phyloP scores from a whole-genome alignment of 495 filamentous ascomycete species.

The Peziza echinospora region DNA sequence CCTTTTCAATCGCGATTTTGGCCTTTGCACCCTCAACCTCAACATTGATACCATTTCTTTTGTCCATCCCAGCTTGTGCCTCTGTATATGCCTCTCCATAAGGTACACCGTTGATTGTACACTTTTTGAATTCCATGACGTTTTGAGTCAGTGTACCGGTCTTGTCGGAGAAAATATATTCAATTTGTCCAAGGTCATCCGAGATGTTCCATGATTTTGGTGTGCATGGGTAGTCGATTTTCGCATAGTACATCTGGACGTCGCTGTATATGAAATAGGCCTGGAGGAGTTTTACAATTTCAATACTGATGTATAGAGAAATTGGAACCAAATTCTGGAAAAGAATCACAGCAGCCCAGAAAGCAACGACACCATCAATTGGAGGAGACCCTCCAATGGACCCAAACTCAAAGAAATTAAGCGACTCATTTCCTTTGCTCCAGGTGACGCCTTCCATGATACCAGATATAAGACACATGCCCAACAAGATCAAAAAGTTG shows the following conservation, averaged over 20 bases:
- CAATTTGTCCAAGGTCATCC: conserved; percentile 93
- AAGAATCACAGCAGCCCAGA: conserved; percentile 81
- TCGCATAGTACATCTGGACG: conserved; percentile 85
- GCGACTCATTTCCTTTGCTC: conserved; percentile 47
- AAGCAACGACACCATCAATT: conserved; percentile 80
- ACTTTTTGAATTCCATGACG: conserved; percentile 99
- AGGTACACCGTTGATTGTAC: conserved; percentile 74
- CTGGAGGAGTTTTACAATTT: conserved; percentile 83
- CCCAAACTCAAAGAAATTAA: conserved; percentile 68
- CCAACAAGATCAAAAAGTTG: conserved; percentile 79
- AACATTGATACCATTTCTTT: conserved; percentile 65
- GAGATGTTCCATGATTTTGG: conserved; percentile 99
- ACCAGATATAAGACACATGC: conserved; percentile 73
- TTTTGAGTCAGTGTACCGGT: conserved; percentile 97
- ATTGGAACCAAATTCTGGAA: conserved; percentile 99
- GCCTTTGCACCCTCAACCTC: conserved; percentile 55
- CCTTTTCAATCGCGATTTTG: conserved; percentile 56
- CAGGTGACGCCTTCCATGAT: conserved; percentile 71
- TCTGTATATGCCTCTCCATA: conserved; percentile 98
- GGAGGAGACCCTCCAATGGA: conserved; percentile 56
- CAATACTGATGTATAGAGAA: conserved; percentile 89
- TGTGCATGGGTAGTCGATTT: conserved; percentile 78
- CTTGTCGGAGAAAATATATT: conserved; percentile 99
- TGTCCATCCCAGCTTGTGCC: conserved; percentile 85
- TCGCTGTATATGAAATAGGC: conserved; percentile 98